Evolutionary conservation across 2,329 filamentous ascomycete species (phyloP), one percentile per base, ranked within the genome.

Genomic region (Fusarium guadeloupense): DNA sequence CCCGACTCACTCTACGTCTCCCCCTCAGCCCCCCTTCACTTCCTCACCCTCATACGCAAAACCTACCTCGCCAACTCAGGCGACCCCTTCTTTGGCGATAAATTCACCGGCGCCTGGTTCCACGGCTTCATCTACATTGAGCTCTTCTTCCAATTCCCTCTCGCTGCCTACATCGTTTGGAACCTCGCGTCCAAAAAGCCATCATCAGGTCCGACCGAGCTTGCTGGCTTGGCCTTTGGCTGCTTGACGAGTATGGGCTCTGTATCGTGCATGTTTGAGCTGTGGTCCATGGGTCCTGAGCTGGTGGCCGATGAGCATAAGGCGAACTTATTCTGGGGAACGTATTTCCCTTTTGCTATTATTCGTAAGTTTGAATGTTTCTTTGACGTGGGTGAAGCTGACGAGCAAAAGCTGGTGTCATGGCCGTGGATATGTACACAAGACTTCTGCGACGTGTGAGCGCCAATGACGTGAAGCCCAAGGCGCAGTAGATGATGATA

Each of bases 341-440:
- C 83, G 1, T 85, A 85, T 67, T 75, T 80, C 3, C 81, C 83
- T 0, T 87, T 82, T 73, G 70, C 80, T 10, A 69, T 81, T 2
- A 71, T 86, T 44, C 82, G 84, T 87, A 64, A 80, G 84, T 78
- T 1, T 9, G 1, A 0, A 3, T 8, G 16, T 10, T 17, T 6
- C 1, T 13, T 34, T 25, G 3, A 43, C 5, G 13, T 31, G n/a
- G 35, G 9, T 16, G 19, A 51, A 6, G 13, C 53, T 67, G 21
- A 54, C n/a, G 6, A 21, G 6, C 17, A n/a, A 5, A 41, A 86
- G 84, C 84, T 13, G 61, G 76, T 0, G 12, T 84, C 2, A 76
- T 86, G 71, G 81, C 78, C 9, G 63, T 78, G 19, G 84, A 87
- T 62, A 86, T 87, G 84, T 84, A 80, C 43, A 43, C 69, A 30